Evolutionary conservation across 257 asterid species (phyloP).

Genomic region (Penstemon davidsonii): DNA sequence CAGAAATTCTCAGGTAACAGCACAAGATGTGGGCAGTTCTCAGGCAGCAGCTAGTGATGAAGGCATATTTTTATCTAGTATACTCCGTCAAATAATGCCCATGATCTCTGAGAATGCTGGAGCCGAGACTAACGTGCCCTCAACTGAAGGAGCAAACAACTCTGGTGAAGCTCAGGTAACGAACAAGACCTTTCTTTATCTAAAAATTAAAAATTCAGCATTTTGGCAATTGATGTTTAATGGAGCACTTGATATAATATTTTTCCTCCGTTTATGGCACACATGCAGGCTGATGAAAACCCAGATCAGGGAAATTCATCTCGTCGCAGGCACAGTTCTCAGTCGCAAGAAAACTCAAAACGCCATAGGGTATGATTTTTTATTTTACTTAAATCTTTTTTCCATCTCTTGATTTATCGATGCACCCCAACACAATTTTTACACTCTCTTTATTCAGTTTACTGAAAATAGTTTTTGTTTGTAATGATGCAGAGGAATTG

Average conservation of each 20-base stretch:
- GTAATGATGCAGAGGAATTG: constrained; percentile 24
- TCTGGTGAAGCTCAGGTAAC: constrained; percentile 45
- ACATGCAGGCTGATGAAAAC: constrained; percentile 26
- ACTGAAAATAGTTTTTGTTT: background rate
- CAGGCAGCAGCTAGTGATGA: constrained; percentile 50
- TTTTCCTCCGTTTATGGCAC: background rate
- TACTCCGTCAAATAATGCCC: constrained; percentile 79
- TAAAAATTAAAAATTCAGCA: too few species aligned
- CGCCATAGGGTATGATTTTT: constrained; percentile 39
- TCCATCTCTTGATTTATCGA: constrained; percentile 17
- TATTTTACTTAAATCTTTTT: background rate
- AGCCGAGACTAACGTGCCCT: constrained; percentile 25
- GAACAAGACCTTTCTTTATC: background rate
- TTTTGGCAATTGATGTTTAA: too few species aligned
- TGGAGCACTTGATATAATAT: too few species aligned
- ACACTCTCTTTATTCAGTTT: background rate
- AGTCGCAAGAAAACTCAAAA: constrained; percentile 32
- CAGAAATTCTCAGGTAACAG: constrained; percentile 33
- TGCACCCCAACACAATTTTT: constrained; percentile 4
- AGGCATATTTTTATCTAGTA: constrained; percentile 60
- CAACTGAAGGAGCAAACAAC: constrained; percentile 36
- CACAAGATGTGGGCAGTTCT: constrained; percentile 43
- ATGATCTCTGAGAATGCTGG: constrained; percentile 49
- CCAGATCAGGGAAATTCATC: constrained; percentile 32
- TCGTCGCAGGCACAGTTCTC: constrained; percentile 21